Percentiles rank a stretch among this genome's conserved stretches.
Conservation (phyloP, 202 grass and related monocot genomes). For the Tripidium arundinaceum region DNA sequence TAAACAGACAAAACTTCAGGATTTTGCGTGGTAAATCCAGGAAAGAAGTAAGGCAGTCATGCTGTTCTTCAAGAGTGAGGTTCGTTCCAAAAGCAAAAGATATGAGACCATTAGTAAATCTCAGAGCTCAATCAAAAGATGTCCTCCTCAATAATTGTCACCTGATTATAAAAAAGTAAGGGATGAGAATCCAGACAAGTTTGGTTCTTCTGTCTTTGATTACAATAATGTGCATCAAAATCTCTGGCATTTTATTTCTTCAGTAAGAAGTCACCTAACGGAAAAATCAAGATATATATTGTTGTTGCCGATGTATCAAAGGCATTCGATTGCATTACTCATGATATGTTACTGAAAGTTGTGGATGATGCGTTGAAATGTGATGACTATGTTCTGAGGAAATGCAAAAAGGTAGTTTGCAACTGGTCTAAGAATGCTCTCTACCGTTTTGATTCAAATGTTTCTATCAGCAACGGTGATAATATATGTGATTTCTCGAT, state of each 20-base stretch:
- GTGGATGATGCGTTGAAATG: constrained; percentile 47
- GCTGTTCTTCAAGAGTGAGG: constrained; percentile 62
- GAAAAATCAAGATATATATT: constrained; percentile 56
- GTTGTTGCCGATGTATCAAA: constrained; percentile 92
- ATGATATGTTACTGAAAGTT: constrained; percentile 63
- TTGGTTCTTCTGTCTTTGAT: constrained; percentile 93
- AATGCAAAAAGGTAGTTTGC: constrained; percentile 46
- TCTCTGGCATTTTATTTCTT: constrained; percentile 50
- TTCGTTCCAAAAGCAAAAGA: constrained; percentile 73
- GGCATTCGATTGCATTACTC: constrained; percentile 76
- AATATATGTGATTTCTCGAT: constrained; percentile 38
- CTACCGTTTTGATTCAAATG: constrained; percentile 48
- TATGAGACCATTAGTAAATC: constrained; percentile 69
- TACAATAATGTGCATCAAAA: constrained; percentile 69
- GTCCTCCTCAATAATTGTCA: constrained; percentile 43
- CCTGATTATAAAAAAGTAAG: constrained; percentile 58
- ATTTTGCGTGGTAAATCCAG: constrained; percentile 30
- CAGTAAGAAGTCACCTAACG: constrained; percentile 38
- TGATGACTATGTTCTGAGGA: constrained; percentile 60
- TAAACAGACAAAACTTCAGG: constrained; percentile 46
- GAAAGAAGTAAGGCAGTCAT: constrained; percentile 25
- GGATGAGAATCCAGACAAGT: constrained; percentile 62
- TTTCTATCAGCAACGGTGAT: constrained; percentile 34
- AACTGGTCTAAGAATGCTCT: constrained; percentile 35
- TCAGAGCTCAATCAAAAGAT: constrained; percentile 56